A percentile compares a stretch with the other conserved stretches of the same genome.
Conservation (phyloP, 345 rosid species). For the Brassica juncea region DNA sequence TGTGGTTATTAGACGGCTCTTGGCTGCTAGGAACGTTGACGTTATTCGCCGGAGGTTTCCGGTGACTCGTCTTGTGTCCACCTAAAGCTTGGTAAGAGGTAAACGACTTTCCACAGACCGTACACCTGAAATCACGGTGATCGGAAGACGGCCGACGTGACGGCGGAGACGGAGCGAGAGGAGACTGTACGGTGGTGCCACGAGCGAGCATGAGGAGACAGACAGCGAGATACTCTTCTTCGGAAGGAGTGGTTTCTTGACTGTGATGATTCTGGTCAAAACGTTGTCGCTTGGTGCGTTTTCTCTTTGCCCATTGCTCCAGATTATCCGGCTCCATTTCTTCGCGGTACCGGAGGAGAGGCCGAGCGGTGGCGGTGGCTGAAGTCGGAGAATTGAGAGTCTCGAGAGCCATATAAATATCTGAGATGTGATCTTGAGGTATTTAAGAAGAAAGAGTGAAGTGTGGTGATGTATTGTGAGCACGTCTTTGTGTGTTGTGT, state of each 20-base stretch:
- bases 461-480: constrained; percentile 46
- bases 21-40: constrained; percentile 22
- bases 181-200: constrained; percentile 44
- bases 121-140: constrained; percentile 59
- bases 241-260: constrained; percentile 46
- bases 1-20: constrained; percentile 38
- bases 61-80: constrained; percentile 93
- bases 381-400: constrained; percentile 61
- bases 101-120: constrained; percentile 75
- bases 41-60: constrained; percentile 44
- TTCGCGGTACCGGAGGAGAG: constrained; percentile 46
- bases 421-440: constrained; percentile 6
- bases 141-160: constrained; percentile 17
- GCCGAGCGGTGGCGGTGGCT: constrained; percentile 36
- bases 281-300: constrained; percentile 85
- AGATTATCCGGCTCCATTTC: constrained; percentile 46
- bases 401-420: constrained; percentile 51
- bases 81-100: constrained; percentile 87
- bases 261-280: constrained; percentile 29
- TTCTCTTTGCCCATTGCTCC: constrained; percentile 81
- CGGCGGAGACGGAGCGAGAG: background rate
- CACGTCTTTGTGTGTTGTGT: constrained; percentile 41
- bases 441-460: constrained; percentile 41
- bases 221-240: constrained; percentile 91
- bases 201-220: constrained; percentile 96